Evolutionary conservation across 441 rosid genomes (phyloP).

Genomic region (Dalechampia spathulata): DNA sequence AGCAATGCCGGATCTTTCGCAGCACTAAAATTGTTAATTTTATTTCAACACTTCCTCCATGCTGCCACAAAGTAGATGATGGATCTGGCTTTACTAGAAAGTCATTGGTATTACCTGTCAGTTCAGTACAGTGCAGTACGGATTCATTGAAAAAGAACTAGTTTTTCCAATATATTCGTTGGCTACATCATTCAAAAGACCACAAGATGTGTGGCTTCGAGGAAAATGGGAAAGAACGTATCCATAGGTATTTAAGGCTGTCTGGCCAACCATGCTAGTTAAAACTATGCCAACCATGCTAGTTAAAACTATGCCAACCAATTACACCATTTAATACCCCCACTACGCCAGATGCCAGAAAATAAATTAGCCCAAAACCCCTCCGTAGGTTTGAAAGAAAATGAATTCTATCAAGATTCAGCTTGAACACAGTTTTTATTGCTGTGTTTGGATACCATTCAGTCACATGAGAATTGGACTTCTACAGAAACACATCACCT

Average conservation of each 20-base stretch:
- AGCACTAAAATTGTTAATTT: neutral
- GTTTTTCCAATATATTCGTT: neutral
- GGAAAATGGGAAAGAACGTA: neutral
- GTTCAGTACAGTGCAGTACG: neutral
- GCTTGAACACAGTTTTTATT: too few relatives aligned
- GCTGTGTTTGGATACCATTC: too few relatives aligned
- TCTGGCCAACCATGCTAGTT: neutral
- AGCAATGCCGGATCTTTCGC: neutral
- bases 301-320: neutral
- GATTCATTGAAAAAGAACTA: neutral
- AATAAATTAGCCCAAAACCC: neutral
- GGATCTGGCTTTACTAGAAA: neutral
- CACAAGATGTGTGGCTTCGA: neutral
- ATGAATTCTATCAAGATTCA: neutral
- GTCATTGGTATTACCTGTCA: neutral
- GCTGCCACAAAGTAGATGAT: neutral
- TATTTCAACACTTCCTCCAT: neutral
- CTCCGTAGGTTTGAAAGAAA: neutral
- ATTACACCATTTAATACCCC: neutral
- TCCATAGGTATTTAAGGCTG: neutral
- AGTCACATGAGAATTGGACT: too few relatives aligned
- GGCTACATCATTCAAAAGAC: neutral
- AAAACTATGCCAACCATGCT: neutral
- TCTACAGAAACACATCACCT: too few relatives aligned
- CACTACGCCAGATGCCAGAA: neutral